Base-by-base conservation (phyloP, 495 filamentous ascomycete genomes). In the Usnea hakonensis region DNA sequence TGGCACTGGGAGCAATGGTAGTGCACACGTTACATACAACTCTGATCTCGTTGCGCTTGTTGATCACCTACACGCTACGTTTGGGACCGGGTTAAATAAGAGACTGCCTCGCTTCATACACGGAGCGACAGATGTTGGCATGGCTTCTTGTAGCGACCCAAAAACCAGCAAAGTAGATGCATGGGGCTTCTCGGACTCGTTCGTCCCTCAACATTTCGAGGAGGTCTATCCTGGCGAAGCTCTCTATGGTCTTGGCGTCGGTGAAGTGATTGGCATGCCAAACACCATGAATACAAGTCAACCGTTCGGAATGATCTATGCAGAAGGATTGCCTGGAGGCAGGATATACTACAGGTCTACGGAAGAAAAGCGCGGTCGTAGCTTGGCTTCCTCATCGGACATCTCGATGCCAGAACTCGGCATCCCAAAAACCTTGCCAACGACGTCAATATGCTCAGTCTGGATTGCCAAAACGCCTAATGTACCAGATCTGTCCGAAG, bases 241-340 rank as follows among this genome's bases (percentile, higher is more conserved):
- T n/a, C 84, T 83, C 40, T 95, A 87, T 70, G 91, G 92, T 17
- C 73, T 90, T 36, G 90, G 90, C 14, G 75, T 90, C 17, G 90
- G 90, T 7, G 83, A 86, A 14, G 77, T 90, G 19, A 83, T 89
- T 37, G 87, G 87, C 17, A 75, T 87, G 41, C 89, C 90, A 4
- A 97, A 95, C 69, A 80, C 86, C 23, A 90, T 96, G 87, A 90
- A 94, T 71, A 81, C 95, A 44, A 95, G 90, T 70, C 89, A 93
- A 57, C 81, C 83, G 9, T 90, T 87, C 71, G 92, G 92, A 33
- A 84, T 92, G 78, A 74, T 93, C 21, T 89, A 89, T 58, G 91
- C 89, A 43, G 90, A 95, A 77, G 91, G 89, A 5, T 87, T 85
- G 64, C 90, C 90, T 0, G 85, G 87, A 37, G 92, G 92, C 5